Evolutionary conservation across 2,329 filamentous ascomycete genomes (phyloP), one percentile per base, ranked within the genome.

Genomic region (Talaromyces sp.): DNA sequence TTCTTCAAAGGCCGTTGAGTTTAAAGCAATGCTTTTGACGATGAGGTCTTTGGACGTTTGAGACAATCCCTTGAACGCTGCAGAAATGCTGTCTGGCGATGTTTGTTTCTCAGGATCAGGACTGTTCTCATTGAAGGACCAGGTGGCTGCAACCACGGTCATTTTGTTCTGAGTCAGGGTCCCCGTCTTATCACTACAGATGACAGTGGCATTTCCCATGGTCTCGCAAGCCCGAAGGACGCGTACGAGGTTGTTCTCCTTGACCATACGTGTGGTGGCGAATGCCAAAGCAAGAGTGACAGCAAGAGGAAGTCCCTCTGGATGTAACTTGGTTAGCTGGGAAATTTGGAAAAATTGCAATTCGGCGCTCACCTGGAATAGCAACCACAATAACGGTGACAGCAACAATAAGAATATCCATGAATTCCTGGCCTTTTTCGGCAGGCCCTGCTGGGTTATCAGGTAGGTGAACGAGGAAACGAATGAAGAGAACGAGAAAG

Each of bases 401-500:
- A 25, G 91, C 89, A 53, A 91, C 88, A 68, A 93, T 92, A 71
- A 93, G 87, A 67, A 92, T 91, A 67, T 89, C 85, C 70, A 92
- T 83, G 71, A 92, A 92, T 61, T 86, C 83, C 72, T 94, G 91
- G 8, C 91, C 93, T 79, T 96, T 97, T 62, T 88, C 77, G 2
- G 91, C 88, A 2, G 92, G 83, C 0, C 84, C 84, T 1, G 79
- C 79, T 3, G 73, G 69, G 65, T 86, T 82, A 19, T 77, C 80
- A 63, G 77, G 84, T 2, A 97, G 84, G 13, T 86, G 80, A 58
- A 88, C 91, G 10, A 95, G 82, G 74, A 96, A 97, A 72, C 92
- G 86, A 79, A 97, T 93, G 72, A 97, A 87, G 15, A 97, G 83
- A 54, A 96, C 90, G 56, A 94, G 83, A 79, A 97, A 97, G 56